These are phyloP conservation scores for Exophiala phaeomuriformis DNA, from an alignment of 2,329 filamentous ascomycete genomes.

Conservation along the genomic window DNA sequence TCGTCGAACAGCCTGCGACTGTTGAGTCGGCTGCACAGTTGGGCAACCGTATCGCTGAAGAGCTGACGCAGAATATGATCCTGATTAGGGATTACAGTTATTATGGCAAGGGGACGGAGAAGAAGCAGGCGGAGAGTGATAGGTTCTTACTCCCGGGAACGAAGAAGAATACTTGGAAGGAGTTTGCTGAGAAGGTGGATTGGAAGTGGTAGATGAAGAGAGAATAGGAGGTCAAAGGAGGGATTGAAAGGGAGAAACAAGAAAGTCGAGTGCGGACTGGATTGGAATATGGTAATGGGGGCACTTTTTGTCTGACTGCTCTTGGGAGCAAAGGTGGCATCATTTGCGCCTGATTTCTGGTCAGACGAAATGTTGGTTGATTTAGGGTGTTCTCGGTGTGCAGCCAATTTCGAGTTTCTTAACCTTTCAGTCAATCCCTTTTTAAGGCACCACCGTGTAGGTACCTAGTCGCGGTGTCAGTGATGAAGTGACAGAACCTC, in stretches of 20 bases:
- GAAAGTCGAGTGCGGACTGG: not conserved
- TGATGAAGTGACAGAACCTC: no score
- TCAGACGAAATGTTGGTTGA: no score
- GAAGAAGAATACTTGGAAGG: conserved; percentile 17
- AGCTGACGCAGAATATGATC: conserved; percentile 49
- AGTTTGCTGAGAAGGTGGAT: conserved; percentile 12
- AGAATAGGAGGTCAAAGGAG: not conserved
- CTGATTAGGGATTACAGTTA: conserved; percentile 49
- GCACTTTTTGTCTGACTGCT: no score
- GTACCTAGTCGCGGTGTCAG: no score
- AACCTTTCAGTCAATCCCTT: no score
- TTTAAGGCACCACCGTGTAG: no score
- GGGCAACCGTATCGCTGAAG: conserved; percentile 40
- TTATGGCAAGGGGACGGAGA: conserved; percentile 39
- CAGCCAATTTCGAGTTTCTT: no score
- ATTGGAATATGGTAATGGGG: no score
- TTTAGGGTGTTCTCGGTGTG: no score
- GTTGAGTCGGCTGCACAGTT: conserved; percentile 38
- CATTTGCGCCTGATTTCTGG: no score
- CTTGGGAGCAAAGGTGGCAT: no score
- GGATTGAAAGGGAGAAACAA: not conserved
- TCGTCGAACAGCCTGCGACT: conserved; percentile 32
- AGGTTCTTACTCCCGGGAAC: conserved; percentile 14
- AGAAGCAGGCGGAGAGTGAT: conserved; percentile 22
- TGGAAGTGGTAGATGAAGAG: conserved; percentile 8